Base-by-base conservation (phyloP, 257 asterid genomes). In the Solanum piurae region DNA sequence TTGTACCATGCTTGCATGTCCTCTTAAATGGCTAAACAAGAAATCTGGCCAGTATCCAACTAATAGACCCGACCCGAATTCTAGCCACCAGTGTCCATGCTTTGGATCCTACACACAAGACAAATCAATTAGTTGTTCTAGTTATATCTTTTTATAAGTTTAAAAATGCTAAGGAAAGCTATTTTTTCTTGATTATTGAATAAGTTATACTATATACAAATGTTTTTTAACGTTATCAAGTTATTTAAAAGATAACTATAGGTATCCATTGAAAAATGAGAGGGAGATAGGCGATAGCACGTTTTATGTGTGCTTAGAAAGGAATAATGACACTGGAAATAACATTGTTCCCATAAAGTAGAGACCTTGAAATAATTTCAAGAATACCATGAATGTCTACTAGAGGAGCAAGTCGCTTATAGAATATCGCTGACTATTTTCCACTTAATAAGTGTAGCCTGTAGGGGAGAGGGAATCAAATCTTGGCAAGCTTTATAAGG, bases 51-150 rank as follows among this genome's bases (percentile, higher is more conserved):
- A 96, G 89, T 96, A 96, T 58, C 99, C 99, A 1, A 96, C 95
- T 14, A 96, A 93, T 5, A 96, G 84, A 1, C 99, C 99, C 7
- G 93, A 80, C 18, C 99, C 99, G 66, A 96, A 94, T 83, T 96
- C 96, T 0, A 96, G 95, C 99, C 99, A 96, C 99, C 99, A 96
- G 33, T 96, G 97, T n/a, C 99, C 99, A 87, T 96, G 99, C 79
- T 95, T 95, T 10, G 99, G 99, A 86, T 96, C 99, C 99, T 96
- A 89, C 62, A 52, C 3, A 42, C 69, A 80, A 37, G 10, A 12
- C 73, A 85, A 62, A 86, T 34, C 16, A 10, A 64, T 42, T 7
- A 74, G 52, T 34, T 73, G 29, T 6, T 73, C 29, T 36, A 9
- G 3, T 36, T 73, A 34, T 25, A 6, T 18, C 14, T 42, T 20